Evolutionary conservation across 2,329 filamentous ascomycete species (phyloP).

Genomic region (Epichloe uncinata): DNA sequence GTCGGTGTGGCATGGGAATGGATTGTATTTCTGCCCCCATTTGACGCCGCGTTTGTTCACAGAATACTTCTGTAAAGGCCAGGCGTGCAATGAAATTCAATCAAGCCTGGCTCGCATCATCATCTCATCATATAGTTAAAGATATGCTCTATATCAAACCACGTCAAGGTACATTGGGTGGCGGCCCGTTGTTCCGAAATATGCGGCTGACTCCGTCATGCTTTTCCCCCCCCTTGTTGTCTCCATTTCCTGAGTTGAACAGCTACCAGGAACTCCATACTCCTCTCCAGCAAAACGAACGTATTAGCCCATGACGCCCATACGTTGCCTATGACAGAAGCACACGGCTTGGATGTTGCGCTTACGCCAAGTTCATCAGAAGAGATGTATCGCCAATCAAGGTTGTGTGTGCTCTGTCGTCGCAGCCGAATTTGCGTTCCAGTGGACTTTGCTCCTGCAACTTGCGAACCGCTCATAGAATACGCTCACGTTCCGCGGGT

Average conservation of each 20-base stretch:
- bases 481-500: constrained; percentile 26
- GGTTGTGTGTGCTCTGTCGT: not conserved
- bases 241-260: not conserved
- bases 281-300: not conserved
- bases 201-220: not conserved
- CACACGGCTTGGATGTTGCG: no score
- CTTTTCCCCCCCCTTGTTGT: not conserved
- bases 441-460: not conserved
- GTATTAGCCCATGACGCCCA: not conserved
- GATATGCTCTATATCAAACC: not conserved
- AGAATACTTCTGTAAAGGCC: not conserved
- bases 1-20: no score
- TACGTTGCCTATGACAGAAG: not conserved
- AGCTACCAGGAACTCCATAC: not conserved
- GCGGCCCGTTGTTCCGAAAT: not conserved
- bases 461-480: not conserved
- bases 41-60: no score
- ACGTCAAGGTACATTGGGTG: not conserved
- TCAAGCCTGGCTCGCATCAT: not conserved
- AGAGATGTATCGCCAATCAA: not conserved
- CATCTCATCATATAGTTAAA: not conserved
- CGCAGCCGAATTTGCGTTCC: not conserved
- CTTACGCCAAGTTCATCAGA: no score
- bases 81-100: not conserved
- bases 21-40: not conserved